Percentiles rank a stretch among this genome's conserved stretches.
Evolutionary conservation across 2,329 filamentous ascomycete species (phyloP).

Genomic region (Ascochyta pisi): DNA sequence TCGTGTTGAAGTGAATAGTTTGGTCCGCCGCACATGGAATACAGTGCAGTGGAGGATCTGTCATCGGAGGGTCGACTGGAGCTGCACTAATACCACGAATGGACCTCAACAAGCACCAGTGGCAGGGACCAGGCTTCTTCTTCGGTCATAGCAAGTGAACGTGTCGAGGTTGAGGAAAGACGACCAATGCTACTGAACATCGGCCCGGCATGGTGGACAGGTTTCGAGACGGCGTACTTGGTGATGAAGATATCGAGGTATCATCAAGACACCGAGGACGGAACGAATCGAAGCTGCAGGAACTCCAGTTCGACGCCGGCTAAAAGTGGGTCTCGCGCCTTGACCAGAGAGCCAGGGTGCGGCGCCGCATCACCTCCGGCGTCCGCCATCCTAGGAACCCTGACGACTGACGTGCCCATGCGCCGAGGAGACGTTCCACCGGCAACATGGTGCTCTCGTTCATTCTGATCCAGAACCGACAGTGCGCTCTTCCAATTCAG

Average conservation of each 20-base stretch:
- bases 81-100: no score
- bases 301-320: neutral
- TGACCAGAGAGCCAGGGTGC: neutral
- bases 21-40: neutral
- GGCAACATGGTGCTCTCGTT: constrained; percentile 74
- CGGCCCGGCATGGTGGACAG: no score
- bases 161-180: no score
- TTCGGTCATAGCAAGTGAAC: no score
- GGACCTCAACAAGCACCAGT: no score
- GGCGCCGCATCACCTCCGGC: constrained; percentile 9
- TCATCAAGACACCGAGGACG: no score
- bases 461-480: constrained; percentile 87
- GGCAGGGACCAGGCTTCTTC: no score
- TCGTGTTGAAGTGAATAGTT: neutral
- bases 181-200: no score
- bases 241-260: no score
- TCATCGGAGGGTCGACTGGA: no score
- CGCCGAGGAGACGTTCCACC: constrained; percentile 16
- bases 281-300: neutral
- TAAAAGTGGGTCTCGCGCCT: constrained; percentile 2
- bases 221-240: no score
- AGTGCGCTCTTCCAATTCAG: constrained; percentile 59
- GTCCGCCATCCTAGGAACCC: constrained; percentile 2
- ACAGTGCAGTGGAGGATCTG: neutral
- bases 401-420: constrained; percentile 16